Evolutionary conservation across 1,284 basidiomycete genomes (phyloP).

Genomic region (Macrocybe sp.): DNA sequence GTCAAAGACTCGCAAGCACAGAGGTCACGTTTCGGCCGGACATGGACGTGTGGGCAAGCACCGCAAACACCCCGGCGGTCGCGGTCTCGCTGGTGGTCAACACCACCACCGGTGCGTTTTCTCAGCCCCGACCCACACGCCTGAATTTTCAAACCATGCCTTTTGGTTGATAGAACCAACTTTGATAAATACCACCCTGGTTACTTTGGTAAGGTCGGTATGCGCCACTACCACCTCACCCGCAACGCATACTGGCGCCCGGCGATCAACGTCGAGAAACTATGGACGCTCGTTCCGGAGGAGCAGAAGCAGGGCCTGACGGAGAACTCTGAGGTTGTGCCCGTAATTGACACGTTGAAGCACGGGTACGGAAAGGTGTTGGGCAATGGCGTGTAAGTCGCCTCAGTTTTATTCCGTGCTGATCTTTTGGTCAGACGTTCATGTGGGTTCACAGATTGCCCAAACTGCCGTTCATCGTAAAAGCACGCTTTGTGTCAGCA

Average conservation of each 20-base stretch:
- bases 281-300: constrained; percentile 76
- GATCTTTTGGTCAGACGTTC: background rate
- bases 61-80: constrained; percentile 99
- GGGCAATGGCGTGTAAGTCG: constrained; percentile 76
- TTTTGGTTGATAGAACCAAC: constrained; percentile 56
- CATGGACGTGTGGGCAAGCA: constrained; percentile 99
- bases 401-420: background rate
- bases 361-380: constrained; percentile 91
- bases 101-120: constrained; percentile 92
- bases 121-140: background rate
- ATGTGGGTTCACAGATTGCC: constrained; percentile 47
- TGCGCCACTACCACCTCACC: constrained; percentile 97
- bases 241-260: constrained; percentile 90
- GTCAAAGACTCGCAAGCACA: constrained; percentile 97
- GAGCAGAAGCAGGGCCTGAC: constrained; percentile 73
- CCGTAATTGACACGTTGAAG: constrained; percentile 85
- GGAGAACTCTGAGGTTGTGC: constrained; percentile 73
- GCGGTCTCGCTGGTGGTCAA: constrained; percentile 99
- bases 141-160: background rate
- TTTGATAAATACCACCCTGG: constrained; percentile 96
- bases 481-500: constrained; percentile 89
- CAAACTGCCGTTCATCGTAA: constrained; percentile 89
- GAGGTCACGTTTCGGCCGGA: constrained; percentile 98
- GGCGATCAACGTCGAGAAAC: constrained; percentile 96
- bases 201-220: constrained; percentile 99